Evolutionary conservation across 805 yeast species (phyloP), one percentile per base, ranked within the genome.

Genomic region (Teunomyces atbi): DNA sequence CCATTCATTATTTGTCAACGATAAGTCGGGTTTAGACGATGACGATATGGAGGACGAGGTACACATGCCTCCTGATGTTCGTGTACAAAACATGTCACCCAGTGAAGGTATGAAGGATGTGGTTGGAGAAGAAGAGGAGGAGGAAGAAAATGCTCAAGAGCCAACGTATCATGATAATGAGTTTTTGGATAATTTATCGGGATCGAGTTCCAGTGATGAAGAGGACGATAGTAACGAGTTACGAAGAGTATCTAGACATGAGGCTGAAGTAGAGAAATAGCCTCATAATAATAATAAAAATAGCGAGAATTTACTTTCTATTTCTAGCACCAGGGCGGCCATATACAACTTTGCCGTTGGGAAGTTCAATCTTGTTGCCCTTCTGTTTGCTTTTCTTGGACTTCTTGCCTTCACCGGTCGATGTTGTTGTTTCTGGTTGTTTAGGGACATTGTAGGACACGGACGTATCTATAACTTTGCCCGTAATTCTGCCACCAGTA

Each of bases 281-380:
- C 39, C 20, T 36, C 44, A 44, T 30, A 39, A n/a, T 21, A 7
- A 38, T 38, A 23, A 21, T 36, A 26, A 18, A 27, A 26, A 23
- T 23, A 23, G 26, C 26, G 26, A 23, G 26, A 6, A 21, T 21
- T 36, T 26, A 28, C 44, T 46, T 45, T 36, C 49, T 42, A 16
- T 32, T 44, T 26, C 45, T 41, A 21, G 51, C 43, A 4, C 33
- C 26, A n/a, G 50, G 42, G 26, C 72, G 59, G 7, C 66, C 64
- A 45, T 69, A 70, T 13, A 79, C 71, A 8, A 79, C 78, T 57
- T 82, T 82, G 1, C 88, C 88, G 56, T 82, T 83, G 7, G 85
- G 84, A 48, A 83, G 66, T 42, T 71, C 79, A 38, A 68, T 61
- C 51, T 72, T 77, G 46, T 73, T 73, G 7, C 78, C 80, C 42